These are phyloP conservation scores for Linnemannia elongata DNA, from an alignment of 192 early-diverging fungal genomes.

Conservation along the genomic window DNA sequence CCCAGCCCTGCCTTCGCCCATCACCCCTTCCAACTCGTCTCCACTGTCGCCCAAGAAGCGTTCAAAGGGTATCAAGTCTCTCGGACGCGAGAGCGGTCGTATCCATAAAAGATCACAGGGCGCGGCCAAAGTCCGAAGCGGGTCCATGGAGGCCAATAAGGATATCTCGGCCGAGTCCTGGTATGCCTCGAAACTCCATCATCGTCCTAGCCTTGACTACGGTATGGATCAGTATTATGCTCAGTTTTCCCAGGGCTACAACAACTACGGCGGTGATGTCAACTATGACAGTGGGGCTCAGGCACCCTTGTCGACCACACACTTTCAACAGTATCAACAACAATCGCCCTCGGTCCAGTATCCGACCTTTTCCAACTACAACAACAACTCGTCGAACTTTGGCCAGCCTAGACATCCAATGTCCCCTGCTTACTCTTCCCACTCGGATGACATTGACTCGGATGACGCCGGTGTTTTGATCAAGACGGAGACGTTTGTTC, in stretches of 20 bases:
- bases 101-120: slow-evolving; percentile 24
- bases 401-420: slow-evolving; percentile 28
- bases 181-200: slow-evolving; percentile 53
- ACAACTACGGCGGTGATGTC: not conserved
- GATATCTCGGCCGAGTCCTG: slow-evolving; percentile 18
- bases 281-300: not conserved
- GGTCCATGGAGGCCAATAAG: slow-evolving; percentile 22
- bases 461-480: slow-evolving; percentile 23
- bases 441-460: slow-evolving; percentile 41
- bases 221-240: slow-evolving; percentile 29
- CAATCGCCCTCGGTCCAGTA: not conserved
- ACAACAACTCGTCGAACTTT: slow-evolving; percentile 3
- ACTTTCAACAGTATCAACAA: not conserved
- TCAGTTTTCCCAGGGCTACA: not conserved
- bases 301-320: not conserved
- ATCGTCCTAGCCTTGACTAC: slow-evolving; percentile 48
- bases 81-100: slow-evolving; percentile 2
- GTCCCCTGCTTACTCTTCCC: slow-evolving; percentile 39
- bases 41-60: slow-evolving; percentile 24
- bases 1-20: slow-evolving; percentile 22
- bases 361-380: not conserved
- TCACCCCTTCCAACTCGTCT: slow-evolving; percentile 26
- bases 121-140: slow-evolving; percentile 12
- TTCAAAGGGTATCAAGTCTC: slow-evolving; percentile 5
- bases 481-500: not conserved